A percentile compares a stretch with the other conserved stretches of the same genome.
These are phyloP conservation scores for Sideroxylon spinosum DNA, from an alignment of 179 eudicot genomes.

Conservation along the genomic window DNA sequence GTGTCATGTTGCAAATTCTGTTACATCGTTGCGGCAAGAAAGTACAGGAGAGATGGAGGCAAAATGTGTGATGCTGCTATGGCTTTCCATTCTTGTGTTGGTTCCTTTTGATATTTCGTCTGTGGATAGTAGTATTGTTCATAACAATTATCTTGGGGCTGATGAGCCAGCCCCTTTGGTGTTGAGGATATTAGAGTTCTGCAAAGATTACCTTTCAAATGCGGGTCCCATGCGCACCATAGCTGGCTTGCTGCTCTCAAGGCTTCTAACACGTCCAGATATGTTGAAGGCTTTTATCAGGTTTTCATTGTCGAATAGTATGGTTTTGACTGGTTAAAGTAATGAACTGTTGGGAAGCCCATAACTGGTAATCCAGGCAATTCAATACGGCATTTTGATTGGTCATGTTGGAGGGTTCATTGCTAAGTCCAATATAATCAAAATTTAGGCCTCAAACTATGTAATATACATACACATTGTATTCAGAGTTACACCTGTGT, in stretches of 20 bases:
- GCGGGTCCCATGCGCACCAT: conserved; percentile 97
- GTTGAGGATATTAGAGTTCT: conserved; percentile 55
- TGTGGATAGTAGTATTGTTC: conserved; percentile 76
- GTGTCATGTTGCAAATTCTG: conserved; percentile 49
- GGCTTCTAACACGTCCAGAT: conserved; percentile 92
- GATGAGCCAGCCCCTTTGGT: conserved; percentile 86
- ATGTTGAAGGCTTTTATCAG: conserved; percentile 81
- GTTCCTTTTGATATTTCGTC: conserved; percentile 94
- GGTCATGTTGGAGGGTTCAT: neutral
- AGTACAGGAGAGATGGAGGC: conserved; percentile 99
- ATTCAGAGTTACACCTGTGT: neutral
- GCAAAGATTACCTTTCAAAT: conserved; percentile 81
- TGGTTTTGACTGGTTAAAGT: neutral
- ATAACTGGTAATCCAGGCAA: neutral
- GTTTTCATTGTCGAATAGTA: conserved; percentile 29
- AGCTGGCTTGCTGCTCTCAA: conserved; percentile 83
- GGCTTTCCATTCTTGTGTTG: conserved; percentile 92
- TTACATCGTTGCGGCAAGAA: conserved; percentile 74
- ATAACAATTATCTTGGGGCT: conserved; percentile 30
- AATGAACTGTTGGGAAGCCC: neutral
- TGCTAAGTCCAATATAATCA: conserved; percentile 7
- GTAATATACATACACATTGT: neutral
- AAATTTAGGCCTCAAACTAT: neutral
- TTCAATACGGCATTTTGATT: neutral
- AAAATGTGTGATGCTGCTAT: conserved; percentile 69